These are phyloP conservation scores for Berkeleyomyces basicola DNA, from an alignment of 2,329 filamentous ascomycete genomes.

Conservation along the genomic window DNA sequence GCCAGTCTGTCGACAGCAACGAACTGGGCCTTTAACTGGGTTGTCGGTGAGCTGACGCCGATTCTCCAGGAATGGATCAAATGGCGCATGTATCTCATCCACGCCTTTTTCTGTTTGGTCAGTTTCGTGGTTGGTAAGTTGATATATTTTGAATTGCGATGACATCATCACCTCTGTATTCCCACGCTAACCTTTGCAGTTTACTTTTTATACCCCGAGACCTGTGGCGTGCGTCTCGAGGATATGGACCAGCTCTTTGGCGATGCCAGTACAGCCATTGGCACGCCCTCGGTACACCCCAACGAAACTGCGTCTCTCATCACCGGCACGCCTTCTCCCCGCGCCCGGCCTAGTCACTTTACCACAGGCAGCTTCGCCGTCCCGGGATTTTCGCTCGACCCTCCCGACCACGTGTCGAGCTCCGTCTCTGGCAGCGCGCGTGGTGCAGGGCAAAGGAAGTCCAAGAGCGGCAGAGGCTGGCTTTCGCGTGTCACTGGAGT, in stretches of 20 bases:
- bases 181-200: constrained; percentile 35
- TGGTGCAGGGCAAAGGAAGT: background rate
- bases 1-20: constrained; percentile 89
- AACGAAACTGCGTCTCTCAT: constrained; percentile 67
- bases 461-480: constrained; percentile 27
- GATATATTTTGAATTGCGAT: background rate
- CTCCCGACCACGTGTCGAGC: constrained; percentile 38
- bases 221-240: constrained; percentile 83
- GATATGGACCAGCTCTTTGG: constrained; percentile 95
- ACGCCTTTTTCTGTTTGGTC: constrained; percentile 89
- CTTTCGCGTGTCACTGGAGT: constrained; percentile 26
- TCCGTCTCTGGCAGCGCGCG: background rate
- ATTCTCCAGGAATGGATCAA: constrained; percentile 81
- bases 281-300: constrained; percentile 53
- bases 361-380: constrained; percentile 36
- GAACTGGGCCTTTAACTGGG: constrained; percentile 98
- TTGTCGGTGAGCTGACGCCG: constrained; percentile 89
- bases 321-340: constrained; percentile 48
- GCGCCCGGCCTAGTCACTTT: constrained; percentile 45
- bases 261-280: constrained; percentile 68
- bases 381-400: constrained; percentile 63
- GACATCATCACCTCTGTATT: background rate
- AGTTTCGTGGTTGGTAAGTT: constrained; percentile 90
- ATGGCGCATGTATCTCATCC: constrained; percentile 87
- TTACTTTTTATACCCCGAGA: constrained; percentile 95